These are phyloP conservation scores for Brassica cretica DNA, from an alignment of 345 rosid genomes.

Conservation along the genomic window DNA sequence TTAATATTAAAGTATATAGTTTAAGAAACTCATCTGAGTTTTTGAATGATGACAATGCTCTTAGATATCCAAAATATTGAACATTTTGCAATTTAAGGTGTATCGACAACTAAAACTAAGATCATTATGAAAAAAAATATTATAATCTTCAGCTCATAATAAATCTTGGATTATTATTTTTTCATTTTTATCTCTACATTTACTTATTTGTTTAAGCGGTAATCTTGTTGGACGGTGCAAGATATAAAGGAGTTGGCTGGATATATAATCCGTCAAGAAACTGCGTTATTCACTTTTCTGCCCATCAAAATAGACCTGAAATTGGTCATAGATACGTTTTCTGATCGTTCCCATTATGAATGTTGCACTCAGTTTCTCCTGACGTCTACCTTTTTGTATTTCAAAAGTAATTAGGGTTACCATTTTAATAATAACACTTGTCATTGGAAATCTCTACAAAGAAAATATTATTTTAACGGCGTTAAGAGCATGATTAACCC, in stretches of 20 bases:
- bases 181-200: not conserved
- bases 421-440: not conserved
- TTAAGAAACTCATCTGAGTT: no score
- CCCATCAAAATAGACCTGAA: slow-evolving; percentile 22
- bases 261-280: not conserved
- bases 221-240: slow-evolving; percentile 32
- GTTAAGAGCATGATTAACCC: not conserved
- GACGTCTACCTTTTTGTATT: not conserved
- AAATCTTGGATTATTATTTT: not conserved
- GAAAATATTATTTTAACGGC: not conserved
- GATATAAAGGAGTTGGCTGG: not conserved
- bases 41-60: no score
- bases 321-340: slow-evolving; percentile 4
- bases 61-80: not conserved
- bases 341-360: slow-evolving; percentile 29
- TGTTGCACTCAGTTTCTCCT: slow-evolving; percentile 3
- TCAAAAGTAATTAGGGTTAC: not conserved
- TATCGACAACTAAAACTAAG: not conserved
- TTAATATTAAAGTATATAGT: no score
- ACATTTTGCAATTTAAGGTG: not conserved
- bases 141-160: not conserved
- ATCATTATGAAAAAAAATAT: not conserved
- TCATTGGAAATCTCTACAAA: not conserved
- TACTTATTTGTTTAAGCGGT: not conserved
- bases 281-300: not conserved